A percentile compares a stretch with the other conserved stretches of the same genome.
phyloP scores from a whole-genome alignment of 257 asterid genomes.

The Gentiana straminea region DNA sequence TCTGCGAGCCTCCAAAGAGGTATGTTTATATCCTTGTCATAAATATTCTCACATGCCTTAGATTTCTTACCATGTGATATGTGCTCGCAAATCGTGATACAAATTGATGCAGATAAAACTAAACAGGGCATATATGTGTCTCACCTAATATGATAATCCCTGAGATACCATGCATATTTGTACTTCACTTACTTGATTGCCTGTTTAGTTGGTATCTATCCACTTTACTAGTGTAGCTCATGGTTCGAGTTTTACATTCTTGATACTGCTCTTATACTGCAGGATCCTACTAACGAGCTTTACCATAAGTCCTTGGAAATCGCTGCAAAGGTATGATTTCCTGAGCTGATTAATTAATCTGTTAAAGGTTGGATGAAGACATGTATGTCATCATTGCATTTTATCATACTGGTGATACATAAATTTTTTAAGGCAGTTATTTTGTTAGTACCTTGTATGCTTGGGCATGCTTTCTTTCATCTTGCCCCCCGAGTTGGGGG shows the following conservation, averaged over 20 bases:
- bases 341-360: neutral
- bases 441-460: too few relatives aligned
- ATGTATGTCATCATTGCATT: too few relatives aligned
- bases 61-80: too few relatives aligned
- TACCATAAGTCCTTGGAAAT: conserved; percentile 74
- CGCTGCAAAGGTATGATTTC: conserved; percentile 51
- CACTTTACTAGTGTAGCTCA: conserved; percentile 1
- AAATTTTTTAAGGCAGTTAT: too few relatives aligned
- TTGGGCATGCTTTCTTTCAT: too few relatives aligned
- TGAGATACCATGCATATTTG: too few relatives aligned
- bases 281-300: conserved; percentile 79
- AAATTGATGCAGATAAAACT: neutral
- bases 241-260: neutral
- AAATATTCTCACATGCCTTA: too few relatives aligned
- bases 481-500: too few relatives aligned
- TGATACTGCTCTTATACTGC: conserved; percentile 16
- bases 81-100: too few relatives aligned
- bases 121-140: neutral
- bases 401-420: too few relatives aligned
- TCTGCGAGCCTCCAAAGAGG: conserved; percentile 66
- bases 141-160: neutral
- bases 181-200: too few relatives aligned
- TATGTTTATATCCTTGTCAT: conserved; percentile 10
- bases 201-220: neutral
- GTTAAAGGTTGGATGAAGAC: neutral